Percentiles rank a stretch among this genome's conserved stretches.
These are phyloP conservation scores for Heterobasidion occidentale DNA, from an alignment of 1,284 basidiomycete species.

Conservation along the genomic window DNA sequence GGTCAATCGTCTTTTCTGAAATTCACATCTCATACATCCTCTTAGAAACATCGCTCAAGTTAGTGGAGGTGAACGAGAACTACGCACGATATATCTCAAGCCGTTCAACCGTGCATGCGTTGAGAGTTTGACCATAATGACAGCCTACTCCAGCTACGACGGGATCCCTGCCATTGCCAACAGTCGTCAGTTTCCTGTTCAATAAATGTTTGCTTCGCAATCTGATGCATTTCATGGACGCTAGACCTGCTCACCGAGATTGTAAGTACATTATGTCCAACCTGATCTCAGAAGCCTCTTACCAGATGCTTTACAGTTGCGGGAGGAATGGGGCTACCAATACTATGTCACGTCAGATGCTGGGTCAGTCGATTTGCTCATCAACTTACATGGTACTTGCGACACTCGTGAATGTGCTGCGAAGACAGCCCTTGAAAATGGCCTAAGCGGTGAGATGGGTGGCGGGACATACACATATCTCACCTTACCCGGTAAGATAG, in stretches of 20 bases:
- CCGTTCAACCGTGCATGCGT: constrained; percentile 59
- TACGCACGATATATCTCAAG: constrained; percentile 50
- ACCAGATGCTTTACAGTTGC: constrained; percentile 31
- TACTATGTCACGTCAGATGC: constrained; percentile 58
- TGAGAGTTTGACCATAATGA: constrained; percentile 58
- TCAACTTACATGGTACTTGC: constrained; percentile 48
- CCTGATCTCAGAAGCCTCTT: neutral
- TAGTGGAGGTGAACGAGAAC: constrained; percentile 57
- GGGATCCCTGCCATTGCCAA: constrained; percentile 56
- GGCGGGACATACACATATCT: constrained; percentile 59
- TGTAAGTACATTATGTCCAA: constrained; percentile 23
- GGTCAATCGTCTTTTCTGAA: neutral
- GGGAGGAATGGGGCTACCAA: constrained; percentile 58
- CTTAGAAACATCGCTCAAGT: constrained; percentile 56
- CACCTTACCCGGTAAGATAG: constrained; percentile 43
- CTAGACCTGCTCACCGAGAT: constrained; percentile 52
- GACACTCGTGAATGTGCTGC: constrained; percentile 57
- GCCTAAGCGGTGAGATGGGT: constrained; percentile 61
- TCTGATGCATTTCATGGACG: neutral
- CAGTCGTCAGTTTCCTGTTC: constrained; percentile 19
- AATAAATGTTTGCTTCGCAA: neutral
- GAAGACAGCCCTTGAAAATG: constrained; percentile 47
- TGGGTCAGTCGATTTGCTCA: constrained; percentile 47
- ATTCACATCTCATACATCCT: neutral
- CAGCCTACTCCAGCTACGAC: constrained; percentile 62